Evolutionary conservation across 2,329 filamentous ascomycete species (phyloP).

Genomic region (Ceratocystiopsis minuta): DNA sequence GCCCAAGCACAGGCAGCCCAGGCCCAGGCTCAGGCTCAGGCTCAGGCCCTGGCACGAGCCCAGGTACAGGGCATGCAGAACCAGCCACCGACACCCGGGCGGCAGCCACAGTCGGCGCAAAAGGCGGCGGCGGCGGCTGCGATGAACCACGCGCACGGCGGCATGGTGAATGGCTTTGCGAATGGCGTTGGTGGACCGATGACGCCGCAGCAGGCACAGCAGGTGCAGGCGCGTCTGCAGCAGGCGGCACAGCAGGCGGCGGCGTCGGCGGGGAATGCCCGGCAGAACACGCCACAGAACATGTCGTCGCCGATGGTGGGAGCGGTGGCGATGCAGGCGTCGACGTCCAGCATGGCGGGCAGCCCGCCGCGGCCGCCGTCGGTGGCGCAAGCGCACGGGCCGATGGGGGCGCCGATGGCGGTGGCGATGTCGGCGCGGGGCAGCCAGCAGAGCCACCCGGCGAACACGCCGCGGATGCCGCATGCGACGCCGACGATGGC

Average conservation of each 20-base stretch:
- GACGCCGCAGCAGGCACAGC: conserved; percentile 18
- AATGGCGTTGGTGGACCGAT: conserved; percentile 16
- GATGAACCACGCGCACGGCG: conserved; percentile 23
- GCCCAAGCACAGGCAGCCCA: conserved; percentile 17
- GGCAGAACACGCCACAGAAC: conserved; percentile 45
- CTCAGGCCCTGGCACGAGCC: conserved; percentile 19
- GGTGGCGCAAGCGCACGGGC: conserved; percentile 38
- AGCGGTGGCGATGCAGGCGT: conserved; percentile 44
- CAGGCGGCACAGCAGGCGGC: conserved; percentile 40
- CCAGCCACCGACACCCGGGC: conserved; percentile 6
- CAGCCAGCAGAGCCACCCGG: conserved; percentile 48
- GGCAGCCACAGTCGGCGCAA: conserved; percentile 12
- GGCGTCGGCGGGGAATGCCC: conserved; percentile 48
- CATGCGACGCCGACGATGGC: conserved; percentile 42
- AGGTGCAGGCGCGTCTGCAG: conserved; percentile 26
- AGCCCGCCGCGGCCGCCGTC: conserved; percentile 51
- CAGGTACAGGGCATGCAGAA: conserved; percentile 12
- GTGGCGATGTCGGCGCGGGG: conserved; percentile 45
- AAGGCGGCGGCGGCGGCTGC: conserved; percentile 15
- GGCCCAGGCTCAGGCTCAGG: conserved; percentile 16
- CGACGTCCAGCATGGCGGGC: conserved; percentile 48
- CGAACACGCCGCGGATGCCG: conserved; percentile 44
- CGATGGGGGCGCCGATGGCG: conserved; percentile 41
- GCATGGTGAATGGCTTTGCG: conserved; percentile 23
- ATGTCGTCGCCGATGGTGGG: conserved; percentile 49